Evolutionary conservation across 768 basidiomycete species (phyloP).

Genomic region (Kwoniella bestiolae): DNA sequence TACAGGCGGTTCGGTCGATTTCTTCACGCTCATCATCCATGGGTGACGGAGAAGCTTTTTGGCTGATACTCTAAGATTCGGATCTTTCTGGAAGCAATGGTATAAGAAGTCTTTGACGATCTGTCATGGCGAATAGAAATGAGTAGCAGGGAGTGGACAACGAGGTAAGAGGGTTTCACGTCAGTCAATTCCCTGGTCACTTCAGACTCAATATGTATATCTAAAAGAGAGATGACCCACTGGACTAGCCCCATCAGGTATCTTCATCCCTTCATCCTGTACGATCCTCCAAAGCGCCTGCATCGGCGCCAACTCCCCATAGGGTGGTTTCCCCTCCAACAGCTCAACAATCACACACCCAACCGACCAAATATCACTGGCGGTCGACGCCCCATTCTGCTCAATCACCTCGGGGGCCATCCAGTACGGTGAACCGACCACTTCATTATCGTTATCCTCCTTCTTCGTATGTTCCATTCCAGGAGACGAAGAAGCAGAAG

Average conservation of each 20-base stretch:
- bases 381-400: conserved; percentile 93
- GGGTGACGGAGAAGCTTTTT: conserved; percentile 90
- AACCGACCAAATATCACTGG: conserved; percentile 96
- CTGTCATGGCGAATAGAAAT: conserved; percentile 31
- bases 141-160: not conserved
- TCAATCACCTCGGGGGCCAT: conserved; percentile 99
- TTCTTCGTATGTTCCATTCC: not conserved
- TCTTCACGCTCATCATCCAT: conserved; percentile 89
- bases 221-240: conserved; percentile 35
- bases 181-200: not conserved
- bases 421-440: conserved; percentile 99
- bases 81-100: conserved; percentile 98
- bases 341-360: conserved; percentile 98
- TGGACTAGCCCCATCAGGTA: conserved; percentile 92
- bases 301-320: conserved; percentile 95
- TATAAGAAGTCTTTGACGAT: conserved; percentile 95
- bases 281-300: conserved; percentile 98
- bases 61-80: conserved; percentile 89
- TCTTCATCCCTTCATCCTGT: conserved; percentile 94
- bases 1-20: conserved; percentile 64
- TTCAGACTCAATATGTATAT: not conserved
- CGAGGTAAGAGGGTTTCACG: not conserved
- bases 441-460: conserved; percentile 69
- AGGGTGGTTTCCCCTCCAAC: conserved; percentile 87
- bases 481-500: not conserved